Percentiles rank a stretch among this genome's conserved stretches.
phyloP scores from a whole-genome alignment of 1,284 basidiomycete genomes.

The Meira miltonrushii region DNA sequence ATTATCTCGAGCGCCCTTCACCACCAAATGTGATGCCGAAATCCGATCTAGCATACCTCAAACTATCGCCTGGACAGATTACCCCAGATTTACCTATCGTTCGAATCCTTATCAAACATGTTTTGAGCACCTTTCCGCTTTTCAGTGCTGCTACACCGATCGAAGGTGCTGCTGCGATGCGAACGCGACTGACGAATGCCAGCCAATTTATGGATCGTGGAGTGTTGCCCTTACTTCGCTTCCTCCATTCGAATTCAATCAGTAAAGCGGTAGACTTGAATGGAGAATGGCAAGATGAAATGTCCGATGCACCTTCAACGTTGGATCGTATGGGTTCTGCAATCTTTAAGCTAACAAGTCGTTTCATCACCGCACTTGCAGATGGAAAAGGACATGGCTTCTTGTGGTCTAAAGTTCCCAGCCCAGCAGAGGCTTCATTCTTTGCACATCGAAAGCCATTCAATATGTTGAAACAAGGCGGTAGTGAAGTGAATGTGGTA shows the following conservation, averaged over 20 bases:
- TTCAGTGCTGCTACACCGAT: conserved; percentile 28
- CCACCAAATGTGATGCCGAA: not conserved
- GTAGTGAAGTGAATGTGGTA: conserved; percentile 46
- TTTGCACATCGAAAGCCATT: conserved; percentile 40
- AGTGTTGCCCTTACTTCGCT: conserved; percentile 29
- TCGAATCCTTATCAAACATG: conserved; percentile 44
- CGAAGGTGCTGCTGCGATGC: conserved; percentile 19
- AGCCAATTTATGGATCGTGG: conserved; percentile 34
- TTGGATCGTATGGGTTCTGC: conserved; percentile 20
- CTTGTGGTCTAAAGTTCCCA: conserved; percentile 27
- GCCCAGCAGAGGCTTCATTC: conserved; percentile 40
- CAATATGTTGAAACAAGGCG: conserved; percentile 40
- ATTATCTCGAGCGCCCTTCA: conserved; percentile 24
- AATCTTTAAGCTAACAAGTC: conserved; percentile 32
- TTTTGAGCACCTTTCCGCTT: conserved; percentile 43
- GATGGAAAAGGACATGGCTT: conserved; percentile 9
- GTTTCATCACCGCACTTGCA: conserved; percentile 38
- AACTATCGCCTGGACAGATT: not conserved
- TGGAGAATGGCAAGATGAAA: conserved; percentile 43
- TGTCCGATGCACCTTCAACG: conserved; percentile 34
- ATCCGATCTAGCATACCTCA: conserved; percentile 11
- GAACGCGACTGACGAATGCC: conserved; percentile 23
- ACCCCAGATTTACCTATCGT: conserved; percentile 19
- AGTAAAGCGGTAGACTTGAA: conserved; percentile 32
- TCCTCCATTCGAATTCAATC: not conserved